Evolutionary conservation across 1,284 basidiomycete species (phyloP).

Genomic region (Trametes sp.): DNA sequence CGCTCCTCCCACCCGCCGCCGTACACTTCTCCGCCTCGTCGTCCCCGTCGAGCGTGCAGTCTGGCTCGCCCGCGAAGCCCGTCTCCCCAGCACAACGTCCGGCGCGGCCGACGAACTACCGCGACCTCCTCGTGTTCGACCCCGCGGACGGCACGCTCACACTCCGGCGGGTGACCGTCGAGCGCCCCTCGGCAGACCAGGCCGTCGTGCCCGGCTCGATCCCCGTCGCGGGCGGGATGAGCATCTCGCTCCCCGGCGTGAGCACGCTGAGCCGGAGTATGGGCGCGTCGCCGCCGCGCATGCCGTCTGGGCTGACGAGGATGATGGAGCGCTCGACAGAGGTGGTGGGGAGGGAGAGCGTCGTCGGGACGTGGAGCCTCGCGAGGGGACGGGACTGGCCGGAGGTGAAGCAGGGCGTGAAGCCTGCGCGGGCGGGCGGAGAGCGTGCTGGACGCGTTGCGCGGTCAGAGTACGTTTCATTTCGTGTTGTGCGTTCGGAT

Average conservation of each 20-base stretch:
- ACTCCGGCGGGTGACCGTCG: slow-evolving; percentile 59
- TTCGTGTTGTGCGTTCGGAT: not conserved
- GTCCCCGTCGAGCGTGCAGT: slow-evolving; percentile 41
- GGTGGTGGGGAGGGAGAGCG: slow-evolving; percentile 58
- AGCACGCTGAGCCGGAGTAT: slow-evolving; percentile 43
- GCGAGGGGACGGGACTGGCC: slow-evolving; percentile 60
- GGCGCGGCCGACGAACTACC: slow-evolving; percentile 54
- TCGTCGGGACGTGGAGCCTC: slow-evolving; percentile 75
- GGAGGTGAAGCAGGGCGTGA: slow-evolving; percentile 53
- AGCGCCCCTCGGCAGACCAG: slow-evolving; percentile 41
- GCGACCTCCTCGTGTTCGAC: slow-evolving; percentile 74
- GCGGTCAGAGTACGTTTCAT: slow-evolving; percentile 38
- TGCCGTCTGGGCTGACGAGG: slow-evolving; percentile 45
- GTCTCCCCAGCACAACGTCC: slow-evolving; percentile 45
- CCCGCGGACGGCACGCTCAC: slow-evolving; percentile 63
- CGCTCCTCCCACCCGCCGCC: slow-evolving; percentile 49
- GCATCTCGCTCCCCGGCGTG: slow-evolving; percentile 55
- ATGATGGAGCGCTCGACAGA: slow-evolving; percentile 49
- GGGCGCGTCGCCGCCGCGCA: slow-evolving; percentile 26
- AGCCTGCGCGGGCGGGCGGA: slow-evolving; percentile 5
- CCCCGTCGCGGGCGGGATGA: slow-evolving; percentile 49
- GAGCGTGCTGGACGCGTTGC: slow-evolving; percentile 14
- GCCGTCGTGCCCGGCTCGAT: slow-evolving; percentile 43
- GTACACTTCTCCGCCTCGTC: slow-evolving; percentile 43
- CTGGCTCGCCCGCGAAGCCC: slow-evolving; percentile 44